These are phyloP conservation scores for Globomyces sp. DNA, from an alignment of 371 early-diverging fungal genomes.

Conservation along the genomic window DNA sequence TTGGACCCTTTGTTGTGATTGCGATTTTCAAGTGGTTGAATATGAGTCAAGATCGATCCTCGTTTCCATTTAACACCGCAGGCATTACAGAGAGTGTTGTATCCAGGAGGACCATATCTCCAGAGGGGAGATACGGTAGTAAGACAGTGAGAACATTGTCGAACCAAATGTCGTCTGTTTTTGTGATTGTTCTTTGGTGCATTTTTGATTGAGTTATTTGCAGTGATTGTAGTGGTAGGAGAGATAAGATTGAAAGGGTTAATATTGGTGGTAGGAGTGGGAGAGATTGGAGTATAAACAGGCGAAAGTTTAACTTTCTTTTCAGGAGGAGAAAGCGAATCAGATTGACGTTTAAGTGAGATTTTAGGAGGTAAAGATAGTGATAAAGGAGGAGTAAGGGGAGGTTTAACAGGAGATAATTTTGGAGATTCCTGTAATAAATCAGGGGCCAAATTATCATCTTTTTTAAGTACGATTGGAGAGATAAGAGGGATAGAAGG, in stretches of 20 bases:
- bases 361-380: neutral
- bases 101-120: constrained; percentile 82
- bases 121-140: constrained; percentile 87
- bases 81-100: constrained; percentile 81
- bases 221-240: neutral
- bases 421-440: constrained; percentile 12
- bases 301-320: no score
- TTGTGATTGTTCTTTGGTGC: constrained; percentile 26
- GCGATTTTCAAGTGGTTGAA: neutral
- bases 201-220: neutral
- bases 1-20: neutral
- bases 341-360: no score
- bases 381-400: no score
- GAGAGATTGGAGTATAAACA: neutral
- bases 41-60: constrained; percentile 1
- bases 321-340: no score
- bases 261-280: neutral
- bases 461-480: no score
- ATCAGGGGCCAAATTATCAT: no score
- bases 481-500: no score
- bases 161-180: neutral
- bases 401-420: neutral
- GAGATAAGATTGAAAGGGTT: neutral
- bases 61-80: constrained; percentile 87
- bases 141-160: constrained; percentile 68